Conservation (phyloP, 176 grass and related monocot species). For the Bothriochloa decipiens region DNA sequence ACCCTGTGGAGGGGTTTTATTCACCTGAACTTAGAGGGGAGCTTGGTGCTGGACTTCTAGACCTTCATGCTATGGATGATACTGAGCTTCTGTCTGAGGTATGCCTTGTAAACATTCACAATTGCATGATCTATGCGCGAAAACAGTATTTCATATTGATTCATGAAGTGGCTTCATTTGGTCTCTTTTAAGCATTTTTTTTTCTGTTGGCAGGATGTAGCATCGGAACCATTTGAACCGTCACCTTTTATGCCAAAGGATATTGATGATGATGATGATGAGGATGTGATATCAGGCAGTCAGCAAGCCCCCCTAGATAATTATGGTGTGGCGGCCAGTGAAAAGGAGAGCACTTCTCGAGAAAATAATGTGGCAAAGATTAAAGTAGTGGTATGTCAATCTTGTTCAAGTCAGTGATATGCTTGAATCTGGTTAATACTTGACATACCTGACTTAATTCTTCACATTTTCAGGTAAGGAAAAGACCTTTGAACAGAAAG, state of each 20-base stretch:
- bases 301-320: conserved; percentile 73
- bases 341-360: conserved; percentile 65
- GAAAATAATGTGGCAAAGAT: conserved; percentile 99
- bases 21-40: conserved; percentile 94
- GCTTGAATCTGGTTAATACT: conserved; percentile 15
- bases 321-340: conserved; percentile 53
- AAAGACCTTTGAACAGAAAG: conserved; percentile 97
- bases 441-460: conserved; percentile 48
- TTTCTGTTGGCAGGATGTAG: conserved; percentile 72
- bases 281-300: conserved; percentile 57
- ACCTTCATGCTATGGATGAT: conserved; percentile 96
- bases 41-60: conserved; percentile 96
- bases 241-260: conserved; percentile 92
- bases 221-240: conserved; percentile 87
- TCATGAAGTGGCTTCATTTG: conserved; percentile 30
- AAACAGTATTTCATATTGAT: conserved; percentile 38
- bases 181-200: conserved; percentile 37
- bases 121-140: not conserved
- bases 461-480: conserved; percentile 77
- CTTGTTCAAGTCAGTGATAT: conserved; percentile 20
- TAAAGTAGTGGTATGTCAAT: conserved; percentile 91
- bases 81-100: conserved; percentile 96
- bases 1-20: conserved; percentile 77
- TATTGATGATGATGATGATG: conserved; percentile 83
- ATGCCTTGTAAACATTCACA: conserved; percentile 29